Base-by-base conservation (phyloP, 2,329 filamentous ascomycete species). In the Eutypella sp. region DNA sequence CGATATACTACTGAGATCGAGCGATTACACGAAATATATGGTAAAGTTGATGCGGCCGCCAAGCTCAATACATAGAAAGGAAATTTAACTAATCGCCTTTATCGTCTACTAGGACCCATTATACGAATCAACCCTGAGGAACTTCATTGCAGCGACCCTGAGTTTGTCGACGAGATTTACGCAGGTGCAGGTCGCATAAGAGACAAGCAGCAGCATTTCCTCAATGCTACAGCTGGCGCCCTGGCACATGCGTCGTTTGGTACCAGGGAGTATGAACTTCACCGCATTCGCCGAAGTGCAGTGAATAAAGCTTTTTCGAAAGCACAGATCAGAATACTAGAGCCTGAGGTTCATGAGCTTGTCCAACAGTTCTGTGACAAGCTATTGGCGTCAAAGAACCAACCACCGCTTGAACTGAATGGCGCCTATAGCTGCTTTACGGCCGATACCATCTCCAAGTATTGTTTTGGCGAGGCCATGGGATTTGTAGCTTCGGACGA, bases 161-260 rank as follows among this genome's bases (percentile, higher is more conserved):
- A 47, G 41, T 70, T 72, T 52, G 63, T 67, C 47, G 59, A 68
- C 39, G 67, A 68, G 38, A 51, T 73, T 20, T 71, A 67, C 50
- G 57, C 64, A 11, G 57, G 59, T 23, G 52, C 61, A 3, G 59
- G 52, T 40, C 50, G 56, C 31, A 57, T 55, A 13, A 56, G 66
- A 39, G 55, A 68, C 29, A 66, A 68, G 50, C 38, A 34, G 19
- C 45, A 44, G 18, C 29, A 33, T 4, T 44, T 40, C 47, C 11
- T 44, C 13, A 45, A 10, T 13, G 25, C 15, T 7, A 5, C 2
- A n/a, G 39, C 55, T 56, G 55, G 62, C 46, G 41, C 39, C 27
- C 38, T 36, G 37, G 41, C 36, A 13, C 29, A 41, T 15, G 40
- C 45, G 18, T 39, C 31, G 22, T 51, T 54, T 19, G 43, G 48